Base-by-base conservation (phyloP, 2,329 filamentous ascomycete species). In the Mariannaea elegans region DNA sequence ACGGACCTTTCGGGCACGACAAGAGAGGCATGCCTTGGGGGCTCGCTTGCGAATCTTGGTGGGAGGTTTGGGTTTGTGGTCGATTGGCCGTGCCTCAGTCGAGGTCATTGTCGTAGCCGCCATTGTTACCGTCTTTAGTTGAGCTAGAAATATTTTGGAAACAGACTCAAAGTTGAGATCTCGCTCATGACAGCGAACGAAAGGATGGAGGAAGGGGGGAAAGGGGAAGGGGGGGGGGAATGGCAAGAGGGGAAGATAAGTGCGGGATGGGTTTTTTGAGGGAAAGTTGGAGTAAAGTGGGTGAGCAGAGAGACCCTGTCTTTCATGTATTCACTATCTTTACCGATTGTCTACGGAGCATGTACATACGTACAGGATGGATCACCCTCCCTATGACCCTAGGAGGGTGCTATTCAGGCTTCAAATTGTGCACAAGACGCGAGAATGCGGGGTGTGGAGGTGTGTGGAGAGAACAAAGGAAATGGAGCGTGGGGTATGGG, bases 21-120 rank as follows among this genome's bases (percentile, higher is more conserved):
- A 84, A n/a, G 80, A 81, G 9, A 82, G 72, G 49, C 81, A 84
- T 9, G 81, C 81, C 50, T 83, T 82, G n/a, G 80, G 72, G 2
- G 81, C 81, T 56, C 81, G 75, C 72, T 80, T 81, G 34, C 78
- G 72, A 52, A 74, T 73, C 68, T 79, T 80, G 51, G 68, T 66
- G 8, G 72, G 65, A 14, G 71, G 56, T 62, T 75, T 77, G 32
- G 75, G 62, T 54, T 73, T 73, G 16, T 66, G 56, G 7, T 71
- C 70, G 18, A 58, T 54, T 39, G 70, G 29, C n/a, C 70, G 67
- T 49, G 52, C 49, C 27, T 63, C 59, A 16, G 63, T 41, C 19
- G 65, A 51, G 31, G 62, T 56, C 50, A 59, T 59, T 9, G 53
- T 50, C 4, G 42, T 34, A 31, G 27, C 12, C 14, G 51, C 42